phyloP scores from a whole-genome alignment of 2,329 filamentous ascomycete species.

The Sarocladium strictum region DNA sequence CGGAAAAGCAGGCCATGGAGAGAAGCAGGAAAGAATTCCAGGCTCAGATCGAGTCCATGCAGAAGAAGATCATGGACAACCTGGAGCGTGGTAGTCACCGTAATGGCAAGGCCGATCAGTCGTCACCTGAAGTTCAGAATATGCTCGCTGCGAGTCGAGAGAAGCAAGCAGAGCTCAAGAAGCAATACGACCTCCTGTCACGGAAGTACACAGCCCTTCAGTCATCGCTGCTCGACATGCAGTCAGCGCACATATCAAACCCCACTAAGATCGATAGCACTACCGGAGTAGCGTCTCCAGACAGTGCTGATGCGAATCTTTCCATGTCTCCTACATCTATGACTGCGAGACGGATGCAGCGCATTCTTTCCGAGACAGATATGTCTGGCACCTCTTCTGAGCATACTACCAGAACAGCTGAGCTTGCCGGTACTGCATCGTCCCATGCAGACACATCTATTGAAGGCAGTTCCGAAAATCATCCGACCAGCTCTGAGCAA shows the following conservation, averaged over 20 bases:
- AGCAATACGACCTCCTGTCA: conserved; percentile 42
- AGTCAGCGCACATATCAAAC: conserved; percentile 20
- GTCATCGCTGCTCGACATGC: conserved; percentile 42
- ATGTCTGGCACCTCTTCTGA: conserved; percentile 33
- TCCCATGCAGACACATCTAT: conserved; percentile 31
- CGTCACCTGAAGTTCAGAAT: conserved; percentile 30
- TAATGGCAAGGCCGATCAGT: neutral
- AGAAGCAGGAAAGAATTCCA: conserved; percentile 38
- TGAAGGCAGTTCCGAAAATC: conserved; percentile 19
- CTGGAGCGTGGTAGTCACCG: conserved; percentile 2
- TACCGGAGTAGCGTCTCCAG: conserved; percentile 16
- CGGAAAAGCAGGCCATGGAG: conserved; percentile 40
- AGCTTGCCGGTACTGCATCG: conserved; percentile 24
- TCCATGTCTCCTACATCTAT: conserved; percentile 28
- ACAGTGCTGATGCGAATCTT: conserved; percentile 28
- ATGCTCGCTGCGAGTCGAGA: conserved; percentile 45
- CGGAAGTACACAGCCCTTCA: conserved; percentile 48
- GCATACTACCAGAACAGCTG: conserved; percentile 34
- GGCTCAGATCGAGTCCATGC: conserved; percentile 41
- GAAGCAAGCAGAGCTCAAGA: conserved; percentile 48
- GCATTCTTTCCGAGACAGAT: conserved; percentile 40
- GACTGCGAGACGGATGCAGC: conserved; percentile 30
- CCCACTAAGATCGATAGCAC: conserved; percentile 15
- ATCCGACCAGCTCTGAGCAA: conserved; percentile 29
- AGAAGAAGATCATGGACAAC: conserved; percentile 36